Evolutionary conservation across 2,329 filamentous ascomycete genomes (phyloP).

Genomic region (Fonsecaea nubica): DNA sequence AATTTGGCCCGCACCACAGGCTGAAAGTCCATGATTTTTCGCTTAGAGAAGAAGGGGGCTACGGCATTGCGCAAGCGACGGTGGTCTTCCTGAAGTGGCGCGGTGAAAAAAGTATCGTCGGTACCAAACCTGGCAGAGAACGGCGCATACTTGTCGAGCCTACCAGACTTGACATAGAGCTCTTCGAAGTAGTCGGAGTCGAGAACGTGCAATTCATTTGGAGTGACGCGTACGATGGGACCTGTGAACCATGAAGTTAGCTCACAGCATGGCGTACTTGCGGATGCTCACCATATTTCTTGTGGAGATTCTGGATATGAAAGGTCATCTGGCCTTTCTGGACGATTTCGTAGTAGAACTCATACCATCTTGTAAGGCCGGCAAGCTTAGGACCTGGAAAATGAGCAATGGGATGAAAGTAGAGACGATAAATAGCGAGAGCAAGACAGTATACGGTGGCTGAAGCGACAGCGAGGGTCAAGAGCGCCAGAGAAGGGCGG

Average conservation of each 20-base stretch:
- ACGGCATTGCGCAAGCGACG: slow-evolving; percentile 34
- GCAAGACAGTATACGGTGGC: background rate
- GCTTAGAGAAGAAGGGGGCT: slow-evolving; percentile 37
- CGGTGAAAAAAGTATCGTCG: slow-evolving; percentile 29
- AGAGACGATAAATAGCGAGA: slow-evolving; percentile 11
- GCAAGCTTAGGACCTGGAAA: slow-evolving; percentile 44
- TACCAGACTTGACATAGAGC: slow-evolving; percentile 39
- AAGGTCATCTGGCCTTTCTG: slow-evolving; percentile 44
- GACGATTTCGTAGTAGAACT: slow-evolving; percentile 46
- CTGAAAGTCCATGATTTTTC: slow-evolving; percentile 31
- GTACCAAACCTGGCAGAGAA: slow-evolving; percentile 23
- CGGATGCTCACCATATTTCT: slow-evolving; percentile 41
- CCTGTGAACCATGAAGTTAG: slow-evolving; percentile 6
- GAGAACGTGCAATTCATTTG: slow-evolving; percentile 44
- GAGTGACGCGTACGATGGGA: slow-evolving; percentile 45
- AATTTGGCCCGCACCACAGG: slow-evolving; percentile 37
- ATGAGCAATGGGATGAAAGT: slow-evolving; percentile 30
- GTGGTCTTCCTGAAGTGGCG: slow-evolving; percentile 29
- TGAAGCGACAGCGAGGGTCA: background rate
- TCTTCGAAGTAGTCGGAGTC: slow-evolving; percentile 44
- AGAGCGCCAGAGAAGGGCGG: background rate
- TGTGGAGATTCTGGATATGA: slow-evolving; percentile 46
- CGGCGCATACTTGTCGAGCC: slow-evolving; percentile 18
- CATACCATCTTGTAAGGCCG: slow-evolving; percentile 41
- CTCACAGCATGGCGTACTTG: background rate